These are phyloP conservation scores for Tolypocladium ovalisporum DNA, from an alignment of 2,329 filamentous ascomycete species.

Conservation along the genomic window DNA sequence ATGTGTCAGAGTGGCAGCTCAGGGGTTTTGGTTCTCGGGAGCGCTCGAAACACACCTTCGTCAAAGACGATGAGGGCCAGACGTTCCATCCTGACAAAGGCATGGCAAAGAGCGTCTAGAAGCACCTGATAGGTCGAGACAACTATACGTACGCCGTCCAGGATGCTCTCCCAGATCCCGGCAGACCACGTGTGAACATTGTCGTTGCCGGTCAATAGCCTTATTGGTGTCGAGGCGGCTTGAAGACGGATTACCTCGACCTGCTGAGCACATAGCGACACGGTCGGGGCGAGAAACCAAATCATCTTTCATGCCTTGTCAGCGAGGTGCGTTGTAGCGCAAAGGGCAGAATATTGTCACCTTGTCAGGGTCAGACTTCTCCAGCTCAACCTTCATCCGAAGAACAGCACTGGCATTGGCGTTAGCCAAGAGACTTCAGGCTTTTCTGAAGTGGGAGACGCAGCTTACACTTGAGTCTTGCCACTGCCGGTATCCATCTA, in stretches of 20 bases:
- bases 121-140: slow-evolving; percentile 70
- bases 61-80: slow-evolving; percentile 70
- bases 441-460: neutral
- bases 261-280: slow-evolving; percentile 58
- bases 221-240: slow-evolving; percentile 47
- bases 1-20: neutral
- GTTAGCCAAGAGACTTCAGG: neutral
- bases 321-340: neutral
- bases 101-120: slow-evolving; percentile 62
- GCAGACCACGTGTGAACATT: slow-evolving; percentile 64
- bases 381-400: slow-evolving; percentile 55
- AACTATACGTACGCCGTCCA: slow-evolving; percentile 57
- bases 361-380: slow-evolving; percentile 40
- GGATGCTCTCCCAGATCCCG: slow-evolving; percentile 53
- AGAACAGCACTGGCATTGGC: slow-evolving; percentile 46
- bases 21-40: slow-evolving; percentile 6
- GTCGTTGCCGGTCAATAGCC: slow-evolving; percentile 56
- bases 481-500: slow-evolving; percentile 75
- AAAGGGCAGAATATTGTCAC: slow-evolving; percentile 25
- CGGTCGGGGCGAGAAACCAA: slow-evolving; percentile 67
- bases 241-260: slow-evolving; percentile 46
- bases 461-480: slow-evolving; percentile 62
- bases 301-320: slow-evolving; percentile 32
- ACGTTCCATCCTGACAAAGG: slow-evolving; percentile 54
- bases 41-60: slow-evolving; percentile 47